These are phyloP conservation scores for Vanrija sp. DNA, from an alignment of 1,284 basidiomycete genomes.

Conservation along the genomic window DNA sequence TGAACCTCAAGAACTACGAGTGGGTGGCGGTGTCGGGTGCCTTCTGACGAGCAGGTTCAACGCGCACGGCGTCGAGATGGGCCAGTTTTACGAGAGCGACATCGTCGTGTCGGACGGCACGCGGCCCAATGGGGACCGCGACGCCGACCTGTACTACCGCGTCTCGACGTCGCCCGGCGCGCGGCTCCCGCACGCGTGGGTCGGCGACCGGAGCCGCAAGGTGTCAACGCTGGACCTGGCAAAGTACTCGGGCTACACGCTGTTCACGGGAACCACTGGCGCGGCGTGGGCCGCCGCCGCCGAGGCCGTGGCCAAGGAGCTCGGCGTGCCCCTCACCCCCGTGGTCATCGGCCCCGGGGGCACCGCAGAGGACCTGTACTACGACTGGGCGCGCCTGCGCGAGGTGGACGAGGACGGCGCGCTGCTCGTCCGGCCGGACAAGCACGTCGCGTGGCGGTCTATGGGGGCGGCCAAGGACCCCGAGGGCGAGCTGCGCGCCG, in stretches of 20 bases:
- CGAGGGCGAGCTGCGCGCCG: slow-evolving; percentile 1
- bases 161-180: slow-evolving; percentile 9
- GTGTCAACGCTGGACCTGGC: slow-evolving; percentile 9
- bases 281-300: slow-evolving; percentile 5
- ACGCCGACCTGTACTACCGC: slow-evolving; percentile 12
- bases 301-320: background rate
- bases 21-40: too few species aligned
- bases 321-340: slow-evolving; percentile 3
- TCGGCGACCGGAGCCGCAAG: slow-evolving; percentile 6
- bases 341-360: slow-evolving; percentile 11
- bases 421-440: slow-evolving; percentile 15
- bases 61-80: slow-evolving; percentile 16
- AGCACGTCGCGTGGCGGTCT: slow-evolving; percentile 15
- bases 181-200: slow-evolving; percentile 13
- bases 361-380: slow-evolving; percentile 15
- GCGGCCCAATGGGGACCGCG: slow-evolving; percentile 4
- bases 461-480: slow-evolving; percentile 4
- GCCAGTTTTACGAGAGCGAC: slow-evolving; percentile 14
- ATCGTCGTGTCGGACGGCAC: slow-evolving; percentile 9
- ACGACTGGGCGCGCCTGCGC: slow-evolving; percentile 16
- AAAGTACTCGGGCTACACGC: slow-evolving; percentile 8
- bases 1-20: slow-evolving; percentile 17
- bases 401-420: slow-evolving; percentile 16
- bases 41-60: slow-evolving; percentile 3
- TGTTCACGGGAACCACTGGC: slow-evolving; percentile 11